Percentiles rank a stretch among this genome's conserved stretches.
Conservation (phyloP, 2,329 filamentous ascomycete genomes). For the Phialemoniopsis sp. region DNA sequence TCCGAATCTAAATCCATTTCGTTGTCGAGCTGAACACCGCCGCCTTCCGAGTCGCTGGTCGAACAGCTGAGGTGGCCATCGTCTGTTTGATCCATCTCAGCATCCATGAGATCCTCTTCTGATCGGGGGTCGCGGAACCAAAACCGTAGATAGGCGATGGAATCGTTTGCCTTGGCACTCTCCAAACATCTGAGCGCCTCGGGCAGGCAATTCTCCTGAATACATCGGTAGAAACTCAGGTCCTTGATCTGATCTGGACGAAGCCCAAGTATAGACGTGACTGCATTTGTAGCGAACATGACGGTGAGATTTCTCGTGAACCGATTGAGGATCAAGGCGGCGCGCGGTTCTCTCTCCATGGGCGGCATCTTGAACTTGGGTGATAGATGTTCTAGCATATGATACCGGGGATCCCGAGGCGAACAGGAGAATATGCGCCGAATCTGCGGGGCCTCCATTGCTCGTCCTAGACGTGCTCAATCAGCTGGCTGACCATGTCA, state of each 20-base stretch:
- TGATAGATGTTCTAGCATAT: conserved; percentile 84
- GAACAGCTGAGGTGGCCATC: conserved; percentile 31
- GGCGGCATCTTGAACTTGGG: conserved; percentile 68
- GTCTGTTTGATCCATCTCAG: conserved; percentile 35
- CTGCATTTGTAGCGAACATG: conserved; percentile 80
- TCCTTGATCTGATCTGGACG: conserved; percentile 64
- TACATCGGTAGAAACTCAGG: conserved; percentile 84
- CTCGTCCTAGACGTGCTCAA: conserved; percentile 53
- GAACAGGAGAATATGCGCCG: conserved; percentile 78
- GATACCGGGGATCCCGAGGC: conserved; percentile 77
- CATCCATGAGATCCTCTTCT: conserved; percentile 41
- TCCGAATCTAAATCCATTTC: conserved; percentile 32
- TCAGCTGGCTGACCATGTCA: conserved; percentile 5
- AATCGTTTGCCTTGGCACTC: conserved; percentile 84
- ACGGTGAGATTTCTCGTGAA: conserved; percentile 79
- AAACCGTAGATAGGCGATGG: conserved; percentile 84
- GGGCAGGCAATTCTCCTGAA: conserved; percentile 69
- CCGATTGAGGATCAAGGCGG: conserved; percentile 79
- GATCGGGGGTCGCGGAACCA: conserved; percentile 73
- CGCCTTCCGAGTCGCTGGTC: conserved; percentile 28
- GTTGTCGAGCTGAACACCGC: conserved; percentile 25
- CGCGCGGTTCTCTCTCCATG: conserved; percentile 71
- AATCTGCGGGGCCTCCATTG: conserved; percentile 72
- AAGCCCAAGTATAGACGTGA: conserved; percentile 72
- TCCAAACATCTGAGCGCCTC: conserved; percentile 78